phyloP scores from a whole-genome alignment of 441 rosid species.

The Raphanus hybrid region DNA sequence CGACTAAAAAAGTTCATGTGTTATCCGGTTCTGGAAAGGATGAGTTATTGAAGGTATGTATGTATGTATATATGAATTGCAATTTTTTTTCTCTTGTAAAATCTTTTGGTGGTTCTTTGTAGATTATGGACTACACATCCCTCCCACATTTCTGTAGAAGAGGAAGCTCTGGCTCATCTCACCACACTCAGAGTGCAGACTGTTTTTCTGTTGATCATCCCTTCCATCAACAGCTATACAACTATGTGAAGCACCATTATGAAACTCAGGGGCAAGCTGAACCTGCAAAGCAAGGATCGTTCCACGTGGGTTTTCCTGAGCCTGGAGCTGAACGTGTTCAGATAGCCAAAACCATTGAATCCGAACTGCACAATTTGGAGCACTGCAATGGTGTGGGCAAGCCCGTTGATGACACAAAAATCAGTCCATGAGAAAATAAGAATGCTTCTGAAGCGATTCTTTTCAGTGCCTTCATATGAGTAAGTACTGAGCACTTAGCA shows the following conservation, averaged over 20 bases:
- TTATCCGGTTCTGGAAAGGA: conserved; percentile 80
- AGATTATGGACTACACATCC: conserved; percentile 79
- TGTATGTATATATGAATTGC: too few species aligned
- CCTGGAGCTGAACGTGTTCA: conserved; percentile 59
- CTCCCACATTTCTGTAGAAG: conserved; percentile 93
- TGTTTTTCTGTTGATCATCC: conserved; percentile 83
- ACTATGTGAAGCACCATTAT: conserved; percentile 75
- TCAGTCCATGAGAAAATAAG: conserved; percentile 9
- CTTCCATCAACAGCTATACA: conserved; percentile 85
- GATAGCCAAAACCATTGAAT: conserved; percentile 76
- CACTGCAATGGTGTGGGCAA: too few species aligned
- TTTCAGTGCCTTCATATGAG: background rate
- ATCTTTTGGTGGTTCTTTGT: conserved; percentile 33
- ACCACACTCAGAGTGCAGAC: conserved; percentile 43
- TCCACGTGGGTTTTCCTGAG: conserved; percentile 83
- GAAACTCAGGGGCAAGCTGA: conserved; percentile 39
- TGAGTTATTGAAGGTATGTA: conserved; percentile 64
- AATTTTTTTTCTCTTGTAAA: conserved; percentile 23
- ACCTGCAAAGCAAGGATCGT: conserved; percentile 86
- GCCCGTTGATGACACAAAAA: conserved; percentile 30
- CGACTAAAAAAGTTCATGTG: conserved; percentile 80
- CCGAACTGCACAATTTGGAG: conserved; percentile 73
- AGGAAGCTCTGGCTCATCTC: conserved; percentile 87
- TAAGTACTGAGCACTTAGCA: too few species aligned
- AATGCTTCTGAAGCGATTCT: conserved; percentile 8